A percentile compares a stretch with the other conserved stretches of the same genome.
Evolutionary conservation across 306 rosid genomes (phyloP).

Genomic region (Prinsepia uniflora): DNA sequence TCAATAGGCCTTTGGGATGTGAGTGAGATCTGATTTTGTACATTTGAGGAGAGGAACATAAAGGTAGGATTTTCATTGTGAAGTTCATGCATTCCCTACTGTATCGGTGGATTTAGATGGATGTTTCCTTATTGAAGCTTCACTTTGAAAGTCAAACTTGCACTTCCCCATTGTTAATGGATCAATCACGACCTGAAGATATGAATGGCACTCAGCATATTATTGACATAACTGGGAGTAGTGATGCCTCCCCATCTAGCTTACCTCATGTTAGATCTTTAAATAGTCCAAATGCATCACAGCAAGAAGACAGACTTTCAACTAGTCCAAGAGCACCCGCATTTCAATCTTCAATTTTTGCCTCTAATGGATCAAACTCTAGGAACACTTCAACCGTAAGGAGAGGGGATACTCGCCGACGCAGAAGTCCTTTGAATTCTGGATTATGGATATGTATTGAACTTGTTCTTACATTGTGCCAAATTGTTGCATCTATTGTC

Average conservation of each 20-base stretch:
- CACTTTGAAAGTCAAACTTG: constrained; percentile 43
- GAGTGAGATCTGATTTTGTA: constrained; percentile 24
- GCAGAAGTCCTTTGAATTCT: constrained; percentile 85
- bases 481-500: constrained; percentile 73
- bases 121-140: constrained; percentile 45
- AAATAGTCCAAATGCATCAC: constrained; percentile 36
- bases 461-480: constrained; percentile 72
- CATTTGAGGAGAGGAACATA: constrained; percentile 23
- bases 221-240: constrained; percentile 53
- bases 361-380: constrained; percentile 53
- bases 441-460: constrained; percentile 91
- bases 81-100: constrained; percentile 34
- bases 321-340: constrained; percentile 31
- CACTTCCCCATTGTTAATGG: constrained; percentile 56
- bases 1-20: constrained; percentile 8
- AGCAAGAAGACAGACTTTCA: constrained; percentile 50
- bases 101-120: constrained; percentile 57
- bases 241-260: constrained; percentile 49
- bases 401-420: constrained; percentile 71
- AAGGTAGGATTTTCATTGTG: constrained; percentile 17
- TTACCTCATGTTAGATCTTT: constrained; percentile 49
- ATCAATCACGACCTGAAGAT: constrained; percentile 35
- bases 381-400: constrained; percentile 59
- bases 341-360: constrained; percentile 39
- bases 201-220: constrained; percentile 40